Conservation (phyloP, 257 asterid species). For the Solanum appendiculatum region DNA sequence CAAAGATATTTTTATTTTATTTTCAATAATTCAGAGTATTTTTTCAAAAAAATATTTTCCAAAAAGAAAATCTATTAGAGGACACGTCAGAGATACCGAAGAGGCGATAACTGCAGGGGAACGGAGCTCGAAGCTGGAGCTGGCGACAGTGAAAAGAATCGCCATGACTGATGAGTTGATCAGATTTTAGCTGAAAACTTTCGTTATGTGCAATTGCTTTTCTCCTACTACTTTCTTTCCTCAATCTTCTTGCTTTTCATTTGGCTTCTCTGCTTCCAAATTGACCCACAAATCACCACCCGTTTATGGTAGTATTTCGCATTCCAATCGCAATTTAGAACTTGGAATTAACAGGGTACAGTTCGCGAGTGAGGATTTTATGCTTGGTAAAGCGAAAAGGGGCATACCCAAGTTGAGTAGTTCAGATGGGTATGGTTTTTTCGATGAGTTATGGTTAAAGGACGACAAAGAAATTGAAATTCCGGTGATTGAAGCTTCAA, state of each 20-base stretch:
- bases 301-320: neutral
- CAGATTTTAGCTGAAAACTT: neutral
- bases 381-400: neutral
- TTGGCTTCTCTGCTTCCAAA: neutral
- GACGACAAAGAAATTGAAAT: neutral
- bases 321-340: neutral
- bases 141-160: neutral
- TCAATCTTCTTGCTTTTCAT: conserved; percentile 1
- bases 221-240: conserved; percentile 9
- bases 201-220: conserved; percentile 22
- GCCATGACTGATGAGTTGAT: neutral
- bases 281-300: neutral
- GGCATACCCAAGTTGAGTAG: neutral
- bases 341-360: neutral
- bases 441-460: conserved; percentile 10
- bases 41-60: accelerated
- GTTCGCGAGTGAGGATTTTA: neutral
- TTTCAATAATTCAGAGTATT: neutral
- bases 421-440: conserved; percentile 9
- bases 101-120: neutral
- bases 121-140: neutral
- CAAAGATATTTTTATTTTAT: neutral
- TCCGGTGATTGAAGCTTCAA: neutral
- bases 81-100: neutral
- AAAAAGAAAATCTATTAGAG: too few species aligned